Evolutionary conservation across 352 stramenopile species (phyloP).

Genomic region (Phytophthora sansomeana): DNA sequence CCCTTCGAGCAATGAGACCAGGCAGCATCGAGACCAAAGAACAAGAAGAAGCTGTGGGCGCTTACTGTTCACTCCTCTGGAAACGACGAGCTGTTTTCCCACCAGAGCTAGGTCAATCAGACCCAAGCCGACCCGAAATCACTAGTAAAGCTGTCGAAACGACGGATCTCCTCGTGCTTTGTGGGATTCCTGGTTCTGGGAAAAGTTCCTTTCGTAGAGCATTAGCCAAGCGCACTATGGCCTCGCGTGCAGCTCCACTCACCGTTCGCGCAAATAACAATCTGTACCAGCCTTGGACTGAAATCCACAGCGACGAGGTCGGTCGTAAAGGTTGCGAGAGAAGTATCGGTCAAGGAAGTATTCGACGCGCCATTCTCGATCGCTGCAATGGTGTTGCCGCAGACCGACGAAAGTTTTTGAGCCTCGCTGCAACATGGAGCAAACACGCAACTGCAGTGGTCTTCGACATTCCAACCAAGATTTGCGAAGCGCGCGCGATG

Average conservation of each 20-base stretch:
- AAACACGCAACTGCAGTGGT: conserved; percentile 66
- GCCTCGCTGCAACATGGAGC: conserved; percentile 56
- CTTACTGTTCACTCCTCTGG: conserved; percentile 66
- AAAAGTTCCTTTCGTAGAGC: conserved; percentile 70
- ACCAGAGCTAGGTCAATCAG: conserved; percentile 31
- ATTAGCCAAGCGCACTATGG: conserved; percentile 46
- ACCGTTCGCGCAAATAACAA: conserved; percentile 12
- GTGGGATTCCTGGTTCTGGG: conserved; percentile 60
- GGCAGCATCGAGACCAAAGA: conserved; percentile 66
- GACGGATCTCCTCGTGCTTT: conserved; percentile 66
- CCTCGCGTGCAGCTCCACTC: conserved; percentile 11
- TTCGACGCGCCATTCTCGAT: conserved; percentile 58
- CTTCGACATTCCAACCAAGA: conserved; percentile 54
- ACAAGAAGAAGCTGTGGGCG: conserved; percentile 53
- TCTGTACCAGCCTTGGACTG: conserved; percentile 40
- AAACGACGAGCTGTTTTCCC: conserved; percentile 56
- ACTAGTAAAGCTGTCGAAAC: conserved; percentile 35
- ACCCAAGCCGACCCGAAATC: conserved; percentile 44
- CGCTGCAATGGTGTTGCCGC: conserved; percentile 59
- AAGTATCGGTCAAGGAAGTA: conserved; percentile 34
- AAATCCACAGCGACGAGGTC: conserved; percentile 62
- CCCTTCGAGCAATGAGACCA: conserved; percentile 51
- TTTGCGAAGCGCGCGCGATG: conserved; percentile 62
- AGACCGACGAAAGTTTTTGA: conserved; percentile 54
- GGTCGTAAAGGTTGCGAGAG: conserved; percentile 44